Percentiles rank a stretch among this genome's conserved stretches.
phyloP scores from a whole-genome alignment of 2,329 filamentous ascomycete genomes.

The Dothidotthia symphoricarpi region DNA sequence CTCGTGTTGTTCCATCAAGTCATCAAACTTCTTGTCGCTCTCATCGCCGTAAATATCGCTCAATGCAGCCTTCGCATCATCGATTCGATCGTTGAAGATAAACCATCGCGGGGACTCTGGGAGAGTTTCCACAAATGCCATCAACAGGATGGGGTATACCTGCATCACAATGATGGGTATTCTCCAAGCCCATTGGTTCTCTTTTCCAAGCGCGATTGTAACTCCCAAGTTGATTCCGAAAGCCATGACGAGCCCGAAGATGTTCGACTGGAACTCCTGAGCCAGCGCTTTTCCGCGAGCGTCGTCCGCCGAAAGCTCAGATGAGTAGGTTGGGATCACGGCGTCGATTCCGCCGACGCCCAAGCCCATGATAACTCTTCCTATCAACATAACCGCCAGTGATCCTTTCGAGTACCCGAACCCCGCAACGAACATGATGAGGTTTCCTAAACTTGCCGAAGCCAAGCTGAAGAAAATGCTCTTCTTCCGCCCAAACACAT shows the following conservation, averaged over 20 bases:
- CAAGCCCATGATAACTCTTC: conserved; percentile 55
- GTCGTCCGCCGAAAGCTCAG: conserved; percentile 57
- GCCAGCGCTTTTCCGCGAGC: conserved; percentile 58
- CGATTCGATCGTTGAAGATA: conserved; percentile 51
- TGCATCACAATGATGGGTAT: conserved; percentile 63
- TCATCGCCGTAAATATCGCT: conserved; percentile 52
- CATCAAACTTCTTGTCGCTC: conserved; percentile 51
- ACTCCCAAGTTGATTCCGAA: conserved; percentile 59
- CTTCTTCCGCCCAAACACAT: conserved; percentile 55
- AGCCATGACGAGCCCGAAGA: conserved; percentile 61
- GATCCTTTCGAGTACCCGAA: conserved; percentile 46
- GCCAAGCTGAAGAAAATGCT: conserved; percentile 57
- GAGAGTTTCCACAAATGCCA: conserved; percentile 53
- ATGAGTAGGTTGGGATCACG: conserved; percentile 60
- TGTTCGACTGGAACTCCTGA: conserved; percentile 65
- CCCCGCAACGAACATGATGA: conserved; percentile 61
- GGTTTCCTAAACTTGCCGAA: conserved; percentile 55
- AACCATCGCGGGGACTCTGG: conserved; percentile 61
- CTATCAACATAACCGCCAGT: conserved; percentile 52
- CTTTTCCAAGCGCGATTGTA: conserved; percentile 55
- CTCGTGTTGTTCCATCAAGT: conserved; percentile 52
- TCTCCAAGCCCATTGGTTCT: conserved; percentile 61
- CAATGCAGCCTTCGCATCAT: conserved; percentile 53
- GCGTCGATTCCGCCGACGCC: conserved; percentile 61
- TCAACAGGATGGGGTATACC: conserved; percentile 55